phyloP scores from a whole-genome alignment of 192 early-diverging fungal species.

The Umbelopsis vinacea region DNA sequence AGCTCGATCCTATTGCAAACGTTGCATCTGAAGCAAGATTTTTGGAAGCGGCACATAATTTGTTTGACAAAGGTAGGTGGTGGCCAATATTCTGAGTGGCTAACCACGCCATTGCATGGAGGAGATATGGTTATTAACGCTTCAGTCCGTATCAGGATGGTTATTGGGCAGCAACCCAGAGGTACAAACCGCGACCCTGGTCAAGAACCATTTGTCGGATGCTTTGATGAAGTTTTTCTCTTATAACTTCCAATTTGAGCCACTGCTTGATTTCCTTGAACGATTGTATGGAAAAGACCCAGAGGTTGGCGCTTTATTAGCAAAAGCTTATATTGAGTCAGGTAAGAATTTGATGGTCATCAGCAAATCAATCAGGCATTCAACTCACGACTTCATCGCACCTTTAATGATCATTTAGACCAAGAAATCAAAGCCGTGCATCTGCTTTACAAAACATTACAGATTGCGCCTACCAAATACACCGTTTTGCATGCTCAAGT shows the following conservation, averaged over 20 bases:
- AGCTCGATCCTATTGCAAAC: conserved; percentile 86
- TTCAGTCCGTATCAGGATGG: conserved; percentile 61
- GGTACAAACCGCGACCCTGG: conserved; percentile 88
- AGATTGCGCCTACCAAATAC: conserved; percentile 79
- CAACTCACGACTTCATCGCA: too few relatives aligned
- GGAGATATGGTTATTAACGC: too few relatives aligned
- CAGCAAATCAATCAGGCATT: neutral
- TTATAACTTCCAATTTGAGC: conserved; percentile 76
- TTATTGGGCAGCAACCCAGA: conserved; percentile 91
- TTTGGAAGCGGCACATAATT: conserved; percentile 76
- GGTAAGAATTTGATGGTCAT: neutral
- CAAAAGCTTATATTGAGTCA: conserved; percentile 71
- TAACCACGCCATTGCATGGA: too few relatives aligned
- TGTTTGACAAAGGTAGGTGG: conserved; percentile 80
- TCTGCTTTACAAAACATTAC: conserved; percentile 83
- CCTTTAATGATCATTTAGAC: conserved; percentile 46
- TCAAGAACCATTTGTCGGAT: conserved; percentile 87
- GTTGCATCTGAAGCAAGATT: conserved; percentile 75
- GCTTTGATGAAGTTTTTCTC: conserved; percentile 91
- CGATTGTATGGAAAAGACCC: conserved; percentile 77
- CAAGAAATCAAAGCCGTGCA: conserved; percentile 94
- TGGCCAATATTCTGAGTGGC: neutral
- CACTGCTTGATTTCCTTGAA: conserved; percentile 84
- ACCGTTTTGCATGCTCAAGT: conserved; percentile 87
- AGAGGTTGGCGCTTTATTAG: conserved; percentile 88